Base-by-base conservation (phyloP, 306 rosid genomes). In the Ceratonia siliqua region DNA sequence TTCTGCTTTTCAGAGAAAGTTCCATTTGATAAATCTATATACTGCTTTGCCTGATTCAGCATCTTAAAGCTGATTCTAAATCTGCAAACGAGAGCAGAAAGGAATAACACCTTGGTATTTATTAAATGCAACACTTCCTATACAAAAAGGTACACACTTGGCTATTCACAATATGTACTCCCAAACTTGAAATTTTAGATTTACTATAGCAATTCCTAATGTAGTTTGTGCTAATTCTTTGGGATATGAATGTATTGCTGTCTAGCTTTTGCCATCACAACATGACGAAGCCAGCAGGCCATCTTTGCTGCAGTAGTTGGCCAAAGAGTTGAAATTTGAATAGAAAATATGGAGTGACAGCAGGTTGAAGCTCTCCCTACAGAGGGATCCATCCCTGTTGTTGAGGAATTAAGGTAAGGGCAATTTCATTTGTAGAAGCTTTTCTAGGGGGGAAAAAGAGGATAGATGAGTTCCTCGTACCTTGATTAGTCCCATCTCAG, bases 301-400 rank as follows among this genome's bases (percentile, higher is more conserved):
- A 9, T n/a, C 72, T 64, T 74, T 75, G 42, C 39, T 81, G 58
- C 43, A 68, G 41, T 52, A 38, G 43, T 49, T 58, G 14, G 17
- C 64, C 77, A 62, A 62, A 75, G 21, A 20, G 24, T 45, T 75
- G 62, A 68, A 50, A 48, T 70, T 65, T 62, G 49, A 21, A 62
- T 2, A 25, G 70, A 77, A 67, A 68, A 27, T 50, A 64, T 53
- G 25, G 33, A 78, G 49, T 54, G 42, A 69, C 36, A 20, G 25
- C 15, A 62, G 30, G 53, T 73, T 46, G 82, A 43, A 67, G 61
- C 81, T 78, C 59, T 28, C 89, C 55, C 79, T 91, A 91, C 66
- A 89, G 68, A 70, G 96, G 96, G 49, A 91, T 87, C 96, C 96
- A 91, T 5, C 94, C 96, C 96, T 91, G 88, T 83, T 56, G 76